Base-by-base conservation (phyloP, 805 yeast genomes). In the Wickerhamiella domercqiae region DNA sequence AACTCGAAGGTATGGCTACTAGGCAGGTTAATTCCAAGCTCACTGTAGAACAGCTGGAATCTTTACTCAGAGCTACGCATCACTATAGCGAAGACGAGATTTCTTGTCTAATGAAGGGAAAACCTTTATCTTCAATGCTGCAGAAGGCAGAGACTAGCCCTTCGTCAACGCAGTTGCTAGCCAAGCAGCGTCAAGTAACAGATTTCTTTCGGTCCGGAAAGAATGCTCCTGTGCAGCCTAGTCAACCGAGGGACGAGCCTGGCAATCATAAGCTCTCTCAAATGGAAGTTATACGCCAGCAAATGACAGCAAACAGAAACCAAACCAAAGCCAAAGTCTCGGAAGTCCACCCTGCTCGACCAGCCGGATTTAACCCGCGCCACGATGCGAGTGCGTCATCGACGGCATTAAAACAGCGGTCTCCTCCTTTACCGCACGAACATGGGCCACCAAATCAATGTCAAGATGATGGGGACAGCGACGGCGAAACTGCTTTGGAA, bases 1-100 rank as follows among this genome's bases (percentile, higher is more conserved):
- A 69, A 32, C 66, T 80, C 49, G 74, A 42, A 19, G 45, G 43
- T 11, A 40, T 54, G 19, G 53, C 61, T 6, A 41, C 82, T 0
- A 75, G 71, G 46, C 71, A 66, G 45, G 76, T 67, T 52, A 77
- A 77, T 41, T 83, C 76, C 51, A 80, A 74, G 51, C 60, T 87
- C 32, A 67, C 75, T 1, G 73, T 68, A 20, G 70, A 71, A 31
- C 94, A 84, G 51, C 61, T 78, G 4, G 60, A 65, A 17, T 76
- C 73, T 35, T 68, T 86, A 25, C 53, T 83, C 26, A 20, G 24
- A 2, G 43, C 48, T 2, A 24, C 39, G 2, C 18, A 16, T 14
- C 39, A 36, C 2, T 14, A 41, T 4, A 15, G 20, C n/a, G 43
- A 45, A 5, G 31, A 22, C 6, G 40, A 46, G 22, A 37, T 42